Base-by-base conservation (phyloP, 179 eudicot species). In the Beta corolliflora region DNA sequence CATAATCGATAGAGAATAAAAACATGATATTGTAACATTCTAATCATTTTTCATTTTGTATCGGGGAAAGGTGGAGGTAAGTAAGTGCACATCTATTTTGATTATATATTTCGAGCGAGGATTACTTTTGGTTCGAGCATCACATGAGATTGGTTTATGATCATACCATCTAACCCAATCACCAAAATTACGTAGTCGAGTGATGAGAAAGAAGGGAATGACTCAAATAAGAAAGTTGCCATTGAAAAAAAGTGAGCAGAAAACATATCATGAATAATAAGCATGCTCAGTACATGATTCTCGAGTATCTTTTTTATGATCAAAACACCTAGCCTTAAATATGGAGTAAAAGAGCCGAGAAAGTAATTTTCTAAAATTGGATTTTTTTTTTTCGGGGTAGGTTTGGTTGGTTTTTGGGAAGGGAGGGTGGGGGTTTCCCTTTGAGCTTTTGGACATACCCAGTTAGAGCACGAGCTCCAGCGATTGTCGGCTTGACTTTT, bases 401-500 rank as follows among this genome's bases (percentile, higher is more conserved):
- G 3, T 46, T 46, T 46, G n/a, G n/a, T n/a, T n/a, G n/a, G n/a
- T 6, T 6, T 46, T 46, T 3, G 48, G 48, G 6, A 46, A 46
- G 48, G 4, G 48, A 6, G 48, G 48, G 48, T 46, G 48, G 48
- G 55, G 5, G 58, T 13, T 21, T 23, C 23, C 16, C 7, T 45
- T 56, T 75, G 67, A 66, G 83, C 19, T 44, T 19, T 55, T 53
- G 41, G 9, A 25, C 91, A 29, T 89, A 95, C 99, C 99, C 92
- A 82, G 93, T 84, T 46, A 95, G 91, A 68, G 94, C 97, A 67
- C 89, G 83, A 95, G 91, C 89, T 95, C 99, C 85, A 56, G 85
- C 61, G 71, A 95, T 89, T 66, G 94, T 95, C 89, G 92, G 86
- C 90, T 95, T 95, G 93, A n/a, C n/a, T n/a, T n/a, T 87, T 95